These are phyloP conservation scores for Vishniacozyma victoriae DNA, from an alignment of 768 basidiomycete genomes.

Conservation along the genomic window DNA sequence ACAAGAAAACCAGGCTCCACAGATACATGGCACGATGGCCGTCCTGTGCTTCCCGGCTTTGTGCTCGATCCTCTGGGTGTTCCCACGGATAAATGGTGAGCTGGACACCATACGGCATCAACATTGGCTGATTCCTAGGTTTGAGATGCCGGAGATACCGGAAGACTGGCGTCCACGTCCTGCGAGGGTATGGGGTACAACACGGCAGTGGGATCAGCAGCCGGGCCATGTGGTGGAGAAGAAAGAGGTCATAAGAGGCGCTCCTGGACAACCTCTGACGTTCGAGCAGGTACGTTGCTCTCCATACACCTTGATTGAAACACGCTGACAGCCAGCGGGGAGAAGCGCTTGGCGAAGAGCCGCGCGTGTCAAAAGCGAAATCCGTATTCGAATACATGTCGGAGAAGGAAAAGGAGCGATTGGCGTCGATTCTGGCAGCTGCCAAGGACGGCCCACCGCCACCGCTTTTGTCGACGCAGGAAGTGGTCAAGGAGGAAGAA, in stretches of 20 bases:
- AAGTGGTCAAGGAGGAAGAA: constrained; percentile 27
- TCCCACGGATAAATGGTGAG: constrained; percentile 46
- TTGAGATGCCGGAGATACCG: constrained; percentile 74
- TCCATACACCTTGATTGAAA: neutral
- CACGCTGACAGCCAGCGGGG: constrained; percentile 59
- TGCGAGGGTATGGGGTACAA: constrained; percentile 60
- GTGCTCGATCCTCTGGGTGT: constrained; percentile 52
- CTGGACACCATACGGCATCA: constrained; percentile 4
- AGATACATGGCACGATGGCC: constrained; percentile 61
- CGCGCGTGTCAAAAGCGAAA: constrained; percentile 50
- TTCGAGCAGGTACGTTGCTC: constrained; percentile 62
- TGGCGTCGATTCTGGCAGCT: constrained; percentile 48
- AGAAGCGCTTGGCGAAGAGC: constrained; percentile 71
- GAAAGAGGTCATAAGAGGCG: constrained; percentile 30
- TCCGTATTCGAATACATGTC: constrained; percentile 95
- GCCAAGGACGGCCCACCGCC: constrained; percentile 6
- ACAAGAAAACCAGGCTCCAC: neutral
- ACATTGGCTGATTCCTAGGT: constrained; percentile 54
- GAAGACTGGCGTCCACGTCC: constrained; percentile 81
- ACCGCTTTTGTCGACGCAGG: constrained; percentile 8
- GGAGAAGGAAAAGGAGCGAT: constrained; percentile 79
- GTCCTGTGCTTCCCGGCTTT: constrained; percentile 69
- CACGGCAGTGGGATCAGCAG: constrained; percentile 37
- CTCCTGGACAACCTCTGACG: constrained; percentile 57
- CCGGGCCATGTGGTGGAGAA: constrained; percentile 21